Percentiles rank a stretch among this genome's conserved stretches.
Evolutionary conservation across 2,329 filamentous ascomycete genomes (phyloP).

Genomic region (Microcyclospora pomicola): DNA sequence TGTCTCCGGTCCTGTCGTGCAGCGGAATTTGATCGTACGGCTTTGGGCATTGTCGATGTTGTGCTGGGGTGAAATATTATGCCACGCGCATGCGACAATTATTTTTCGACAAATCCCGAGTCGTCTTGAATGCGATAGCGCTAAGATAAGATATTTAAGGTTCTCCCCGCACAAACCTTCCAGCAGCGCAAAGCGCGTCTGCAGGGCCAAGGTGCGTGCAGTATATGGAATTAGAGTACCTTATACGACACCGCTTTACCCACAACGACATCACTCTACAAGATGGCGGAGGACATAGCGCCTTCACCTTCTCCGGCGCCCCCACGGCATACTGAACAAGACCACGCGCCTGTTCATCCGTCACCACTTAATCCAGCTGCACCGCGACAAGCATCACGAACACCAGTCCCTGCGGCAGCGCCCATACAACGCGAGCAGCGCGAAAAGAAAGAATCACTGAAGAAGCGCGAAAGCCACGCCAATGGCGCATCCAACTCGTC

Average conservation of each 20-base stretch:
- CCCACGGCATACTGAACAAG: constrained; percentile 4
- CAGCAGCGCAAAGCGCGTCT: too few relatives aligned
- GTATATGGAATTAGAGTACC: too few relatives aligned
- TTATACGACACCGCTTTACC: background rate
- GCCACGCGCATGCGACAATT: too few relatives aligned
- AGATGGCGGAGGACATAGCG: constrained; percentile 1
- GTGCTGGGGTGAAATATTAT: too few relatives aligned
- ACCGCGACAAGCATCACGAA: constrained; percentile 16
- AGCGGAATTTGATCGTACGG: constrained; percentile 38
- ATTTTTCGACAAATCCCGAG: too few relatives aligned
- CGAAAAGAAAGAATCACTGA: constrained; percentile 37
- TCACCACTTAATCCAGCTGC: constrained; percentile 59
- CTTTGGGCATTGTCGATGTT: constrained; percentile 58
- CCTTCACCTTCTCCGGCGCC: background rate
- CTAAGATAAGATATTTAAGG: too few relatives aligned
- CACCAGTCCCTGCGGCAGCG: constrained; percentile 27
- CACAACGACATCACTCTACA: constrained; percentile 1
- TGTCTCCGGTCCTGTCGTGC: constrained; percentile 55
- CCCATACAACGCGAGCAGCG: constrained; percentile 35
- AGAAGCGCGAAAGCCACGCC: constrained; percentile 36
- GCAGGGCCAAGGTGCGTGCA: too few relatives aligned
- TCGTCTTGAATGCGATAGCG: too few relatives aligned
- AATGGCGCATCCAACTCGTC: constrained; percentile 23
- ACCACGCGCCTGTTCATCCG: constrained; percentile 53
- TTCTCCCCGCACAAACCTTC: too few relatives aligned